phyloP scores from a whole-genome alignment of 2,329 filamentous ascomycete genomes.

The Dactylonectria estremocensis region DNA sequence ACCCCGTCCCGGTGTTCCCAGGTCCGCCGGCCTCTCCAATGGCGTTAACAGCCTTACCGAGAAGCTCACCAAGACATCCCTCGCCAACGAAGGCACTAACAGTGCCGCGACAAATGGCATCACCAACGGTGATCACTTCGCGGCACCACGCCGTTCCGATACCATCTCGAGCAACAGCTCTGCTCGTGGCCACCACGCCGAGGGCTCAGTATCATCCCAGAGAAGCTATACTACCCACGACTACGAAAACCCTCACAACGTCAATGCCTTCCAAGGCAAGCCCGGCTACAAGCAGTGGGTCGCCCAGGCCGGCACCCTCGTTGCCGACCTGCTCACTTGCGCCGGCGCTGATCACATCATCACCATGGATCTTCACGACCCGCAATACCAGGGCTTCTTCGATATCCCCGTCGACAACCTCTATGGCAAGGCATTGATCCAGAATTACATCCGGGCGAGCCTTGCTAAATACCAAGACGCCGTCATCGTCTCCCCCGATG shows the following conservation, averaged over 20 bases:
- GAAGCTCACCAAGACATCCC: conserved; percentile 78
- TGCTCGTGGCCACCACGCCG: conserved; percentile 55
- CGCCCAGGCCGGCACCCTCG: conserved; percentile 93
- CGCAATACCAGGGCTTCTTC: conserved; percentile 98
- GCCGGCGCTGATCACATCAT: conserved; percentile 97
- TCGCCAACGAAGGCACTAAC: conserved; percentile 62
- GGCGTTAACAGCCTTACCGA: conserved; percentile 80
- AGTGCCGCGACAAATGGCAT: conserved; percentile 31
- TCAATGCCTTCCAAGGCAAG: conserved; percentile 79
- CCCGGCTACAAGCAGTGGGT: conserved; percentile 99
- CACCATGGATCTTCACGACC: conserved; percentile 96
- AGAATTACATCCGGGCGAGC: conserved; percentile 81
- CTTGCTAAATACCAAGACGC: conserved; percentile 89
- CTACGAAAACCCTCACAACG: conserved; percentile 70
- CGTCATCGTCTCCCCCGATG: conserved; percentile 96
- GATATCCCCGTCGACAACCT: conserved; percentile 99
- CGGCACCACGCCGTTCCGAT: conserved; percentile 53
- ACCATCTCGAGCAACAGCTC: conserved; percentile 54
- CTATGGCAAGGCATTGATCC: conserved; percentile 84
- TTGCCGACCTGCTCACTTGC: conserved; percentile 94
- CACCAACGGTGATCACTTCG: conserved; percentile 49
- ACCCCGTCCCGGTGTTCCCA: conserved; percentile 80
- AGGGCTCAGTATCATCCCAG: conserved; percentile 59
- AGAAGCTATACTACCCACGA: conserved; percentile 76
- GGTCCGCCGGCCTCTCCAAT: conserved; percentile 76